Base-by-base conservation (phyloP, 1,139 yeast genomes). In the Yamadazyma spencermartinsiae region DNA sequence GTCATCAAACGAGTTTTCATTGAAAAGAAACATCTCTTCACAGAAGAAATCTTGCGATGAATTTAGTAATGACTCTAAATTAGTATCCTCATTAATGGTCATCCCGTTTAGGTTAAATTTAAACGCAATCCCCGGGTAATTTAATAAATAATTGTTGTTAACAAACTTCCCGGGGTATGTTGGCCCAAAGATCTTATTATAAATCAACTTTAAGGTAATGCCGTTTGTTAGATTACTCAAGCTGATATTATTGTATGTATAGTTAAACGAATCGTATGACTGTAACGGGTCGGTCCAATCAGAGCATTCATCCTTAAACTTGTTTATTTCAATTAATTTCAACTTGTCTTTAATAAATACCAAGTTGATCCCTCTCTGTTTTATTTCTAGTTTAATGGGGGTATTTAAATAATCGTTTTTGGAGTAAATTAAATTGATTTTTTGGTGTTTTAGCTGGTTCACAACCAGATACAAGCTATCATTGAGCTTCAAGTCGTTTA, bases 171-270 rank as follows among this genome's bases (percentile, higher is more conserved):
- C 86, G 0, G 83, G 82, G 42, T 75, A 77, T 0, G 86, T 80
- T 2, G 85, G 85, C 0, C 86, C 86, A 55, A 80, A 77, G 2
- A 72, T 63, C 49, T 71, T 74, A 49, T 79, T 78, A 55, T 80
- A 80, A 6, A 80, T 65, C 23, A 63, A 56, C 36, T 69, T 71
- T 42, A 76, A 63, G 26, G 33, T 37, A 19, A 47, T 20, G 8
- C 44, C 42, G 4, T 26, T 17, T 6, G 32, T 12, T 6, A 48
- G 19, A 17, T 34, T 18, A 19, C 29, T 35, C 21, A 45, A 32
- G 25, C 51, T 49, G 31, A 58, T 55, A 12, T 65, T 66, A 42
- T 69, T 67, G 46, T 69, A 68, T 5, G 51, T 32, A 32, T 68
- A 56, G 36, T 54, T 46, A 32, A 66, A 16, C n/a, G 7, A 20